Evolutionary conservation across 2,329 filamentous ascomycete species (phyloP).

Genomic region (Fusarium sp.): DNA sequence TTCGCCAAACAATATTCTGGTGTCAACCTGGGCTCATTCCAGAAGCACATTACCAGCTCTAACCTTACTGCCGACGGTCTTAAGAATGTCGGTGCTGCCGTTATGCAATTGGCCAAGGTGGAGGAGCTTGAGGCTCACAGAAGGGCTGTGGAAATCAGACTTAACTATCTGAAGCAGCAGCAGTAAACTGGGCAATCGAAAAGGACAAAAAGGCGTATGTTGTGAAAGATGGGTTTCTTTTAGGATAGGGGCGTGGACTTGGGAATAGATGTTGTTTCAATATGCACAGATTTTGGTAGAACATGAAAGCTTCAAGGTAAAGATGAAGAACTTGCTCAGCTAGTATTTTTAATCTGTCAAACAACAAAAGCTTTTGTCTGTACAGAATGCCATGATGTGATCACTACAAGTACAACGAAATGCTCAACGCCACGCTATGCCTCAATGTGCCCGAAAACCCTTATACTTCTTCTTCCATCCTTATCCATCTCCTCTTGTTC

Average conservation of each 20-base stretch:
- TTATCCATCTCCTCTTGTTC: background rate
- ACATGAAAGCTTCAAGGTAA: background rate
- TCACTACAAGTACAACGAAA: constrained; percentile 39
- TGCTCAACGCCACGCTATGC: constrained; percentile 54
- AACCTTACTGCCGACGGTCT: constrained; percentile 89
- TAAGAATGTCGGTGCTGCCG: constrained; percentile 84
- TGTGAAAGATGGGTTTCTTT: constrained; percentile 20
- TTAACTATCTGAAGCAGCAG: constrained; percentile 63
- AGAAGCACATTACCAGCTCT: constrained; percentile 97
- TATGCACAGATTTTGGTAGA: constrained; percentile 2
- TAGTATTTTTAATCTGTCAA: constrained; percentile 32
- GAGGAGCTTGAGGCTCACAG: constrained; percentile 96
- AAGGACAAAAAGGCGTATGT: constrained; percentile 25
- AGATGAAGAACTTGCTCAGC: constrained; percentile 20
- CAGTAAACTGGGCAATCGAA: constrained; percentile 39
- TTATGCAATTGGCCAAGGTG: constrained; percentile 95
- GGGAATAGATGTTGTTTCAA: constrained; percentile 25
- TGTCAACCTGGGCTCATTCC: constrained; percentile 94
- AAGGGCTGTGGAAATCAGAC: constrained; percentile 86
- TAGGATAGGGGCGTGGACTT: constrained; percentile 15
- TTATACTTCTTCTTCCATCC: background rate
- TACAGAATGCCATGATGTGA: constrained; percentile 38
- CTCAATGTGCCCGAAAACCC: constrained; percentile 30
- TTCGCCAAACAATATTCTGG: constrained; percentile 99
- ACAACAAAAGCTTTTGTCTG: constrained; percentile 36